phyloP scores from a whole-genome alignment of 495 filamentous ascomycete genomes.

The Aspergillus coremiiformis region DNA sequence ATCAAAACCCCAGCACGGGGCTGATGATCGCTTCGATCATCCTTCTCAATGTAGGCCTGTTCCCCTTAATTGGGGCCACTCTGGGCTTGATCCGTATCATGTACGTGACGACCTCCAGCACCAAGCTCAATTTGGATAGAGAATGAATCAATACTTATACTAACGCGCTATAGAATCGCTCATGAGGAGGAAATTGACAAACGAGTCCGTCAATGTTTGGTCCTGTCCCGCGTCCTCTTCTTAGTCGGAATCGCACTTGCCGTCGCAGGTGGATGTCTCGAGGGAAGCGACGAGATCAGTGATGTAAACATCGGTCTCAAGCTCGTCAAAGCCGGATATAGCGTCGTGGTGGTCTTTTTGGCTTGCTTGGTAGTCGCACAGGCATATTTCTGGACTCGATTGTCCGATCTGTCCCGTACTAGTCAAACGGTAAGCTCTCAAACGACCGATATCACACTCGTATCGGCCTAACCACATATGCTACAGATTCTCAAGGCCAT shows the following conservation, averaged over 20 bases:
- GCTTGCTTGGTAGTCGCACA: constrained; percentile 17
- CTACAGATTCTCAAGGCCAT: neutral
- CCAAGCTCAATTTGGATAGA: neutral
- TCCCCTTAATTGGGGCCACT: constrained; percentile 22
- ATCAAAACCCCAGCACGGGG: constrained; percentile 12
- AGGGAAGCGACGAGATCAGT: constrained; percentile 14
- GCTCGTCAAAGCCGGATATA: constrained; percentile 24
- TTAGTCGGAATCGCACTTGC: constrained; percentile 18
- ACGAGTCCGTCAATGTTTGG: constrained; percentile 7
- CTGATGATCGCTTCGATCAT: constrained; percentile 19
- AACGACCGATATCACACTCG: neutral
- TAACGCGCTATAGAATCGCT: neutral
- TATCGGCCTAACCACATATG: too few relatives aligned
- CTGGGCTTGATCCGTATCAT: constrained; percentile 24
- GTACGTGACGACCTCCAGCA: constrained; percentile 7
- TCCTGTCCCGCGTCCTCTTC: constrained; percentile 19
- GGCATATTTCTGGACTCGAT: constrained; percentile 19
- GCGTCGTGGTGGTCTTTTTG: constrained; percentile 19
- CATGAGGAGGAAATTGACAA: constrained; percentile 6
- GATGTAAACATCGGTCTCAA: constrained; percentile 11
- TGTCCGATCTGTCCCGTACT: constrained; percentile 2
- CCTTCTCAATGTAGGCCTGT: constrained; percentile 20
- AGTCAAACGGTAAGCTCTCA: constrained; percentile 9
- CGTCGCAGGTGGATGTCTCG: constrained; percentile 18
- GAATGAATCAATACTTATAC: neutral